phyloP scores from a whole-genome alignment of 108 stramenopile genomes.

The Chaetoceros tenuissimus region DNA sequence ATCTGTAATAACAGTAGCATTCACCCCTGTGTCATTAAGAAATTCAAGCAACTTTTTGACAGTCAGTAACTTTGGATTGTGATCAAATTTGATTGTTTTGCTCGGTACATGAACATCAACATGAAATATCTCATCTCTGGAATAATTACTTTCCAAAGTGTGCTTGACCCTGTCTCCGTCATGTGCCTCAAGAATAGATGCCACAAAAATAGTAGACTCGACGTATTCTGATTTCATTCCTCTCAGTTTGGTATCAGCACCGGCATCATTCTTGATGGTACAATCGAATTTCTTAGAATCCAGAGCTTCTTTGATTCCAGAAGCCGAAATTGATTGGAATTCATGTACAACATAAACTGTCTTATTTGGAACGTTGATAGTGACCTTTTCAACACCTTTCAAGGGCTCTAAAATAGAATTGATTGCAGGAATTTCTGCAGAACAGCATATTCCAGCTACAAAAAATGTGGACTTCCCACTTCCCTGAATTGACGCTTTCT shows the following conservation, averaged over 20 bases:
- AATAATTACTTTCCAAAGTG: no score
- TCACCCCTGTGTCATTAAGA: no score
- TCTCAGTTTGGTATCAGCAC: conserved; percentile 5
- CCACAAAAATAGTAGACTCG: conserved; percentile 2
- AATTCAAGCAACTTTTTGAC: conserved; percentile 22
- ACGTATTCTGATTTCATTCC: conserved; percentile 3
- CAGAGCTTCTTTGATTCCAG: conserved; percentile 30
- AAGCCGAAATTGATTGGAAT: conserved; percentile 21
- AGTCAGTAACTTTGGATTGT: conserved; percentile 45
- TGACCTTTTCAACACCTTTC: conserved; percentile 28
- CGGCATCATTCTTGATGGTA: conserved; percentile 38
- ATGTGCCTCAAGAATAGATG: no score
- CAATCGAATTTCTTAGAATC: no score
- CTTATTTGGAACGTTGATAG: no score
- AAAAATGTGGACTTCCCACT: conserved; percentile 33
- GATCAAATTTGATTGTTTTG: conserved; percentile 81
- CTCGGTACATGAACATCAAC: no score
- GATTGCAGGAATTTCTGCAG: conserved; percentile 36
- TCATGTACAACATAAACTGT: conserved; percentile 52
- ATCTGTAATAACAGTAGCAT: conserved; percentile 40
- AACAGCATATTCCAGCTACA: no score
- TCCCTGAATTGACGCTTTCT: no score
- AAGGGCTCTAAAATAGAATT: conserved; percentile 18
- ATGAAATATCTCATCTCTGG: no score
- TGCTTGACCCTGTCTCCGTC: no score